phyloP scores from a whole-genome alignment of 2,329 filamentous ascomycete species.

The Fusarium sp. region DNA sequence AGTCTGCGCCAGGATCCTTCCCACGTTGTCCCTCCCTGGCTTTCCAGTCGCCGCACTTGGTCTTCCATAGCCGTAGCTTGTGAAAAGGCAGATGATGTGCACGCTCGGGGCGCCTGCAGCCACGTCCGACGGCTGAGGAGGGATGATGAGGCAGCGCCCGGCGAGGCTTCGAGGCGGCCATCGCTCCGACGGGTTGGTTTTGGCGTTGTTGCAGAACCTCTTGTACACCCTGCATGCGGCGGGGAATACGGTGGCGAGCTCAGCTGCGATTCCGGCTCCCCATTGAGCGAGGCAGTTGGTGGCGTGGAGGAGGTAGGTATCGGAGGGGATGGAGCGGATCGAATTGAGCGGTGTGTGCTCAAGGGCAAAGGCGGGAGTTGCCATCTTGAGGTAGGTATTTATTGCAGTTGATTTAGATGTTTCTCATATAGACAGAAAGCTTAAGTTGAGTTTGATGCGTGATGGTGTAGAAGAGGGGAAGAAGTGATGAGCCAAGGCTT shows the following conservation, averaged over 20 bases:
- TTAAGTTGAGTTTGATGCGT: neutral
- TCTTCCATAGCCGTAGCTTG: conserved; percentile 36
- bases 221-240: conserved; percentile 42
- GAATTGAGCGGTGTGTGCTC: conserved; percentile 28
- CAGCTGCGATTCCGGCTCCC: conserved; percentile 46
- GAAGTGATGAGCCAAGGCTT: neutral
- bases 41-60: conserved; percentile 23
- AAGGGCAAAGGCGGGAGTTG: conserved; percentile 10
- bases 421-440: neutral
- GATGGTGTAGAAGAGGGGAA: neutral
- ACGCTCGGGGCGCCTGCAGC: conserved; percentile 35
- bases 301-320: conserved; percentile 45
- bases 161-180: conserved; percentile 37
- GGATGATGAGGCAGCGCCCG: conserved; percentile 46
- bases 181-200: conserved; percentile 5
- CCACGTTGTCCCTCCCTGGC: conserved; percentile 20
- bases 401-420: neutral
- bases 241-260: conserved; percentile 43
- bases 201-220: conserved; percentile 39
- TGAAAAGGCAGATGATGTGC: conserved; percentile 32
- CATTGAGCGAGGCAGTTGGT: conserved; percentile 49
- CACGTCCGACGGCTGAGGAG: conserved; percentile 40
- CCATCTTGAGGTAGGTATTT: conserved; percentile 8
- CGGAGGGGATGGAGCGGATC: conserved; percentile 20
- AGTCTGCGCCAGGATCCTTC: conserved; percentile 33